phyloP scores from a whole-genome alignment of 2,329 filamentous ascomycete species.

The Cytospora schulzeri region DNA sequence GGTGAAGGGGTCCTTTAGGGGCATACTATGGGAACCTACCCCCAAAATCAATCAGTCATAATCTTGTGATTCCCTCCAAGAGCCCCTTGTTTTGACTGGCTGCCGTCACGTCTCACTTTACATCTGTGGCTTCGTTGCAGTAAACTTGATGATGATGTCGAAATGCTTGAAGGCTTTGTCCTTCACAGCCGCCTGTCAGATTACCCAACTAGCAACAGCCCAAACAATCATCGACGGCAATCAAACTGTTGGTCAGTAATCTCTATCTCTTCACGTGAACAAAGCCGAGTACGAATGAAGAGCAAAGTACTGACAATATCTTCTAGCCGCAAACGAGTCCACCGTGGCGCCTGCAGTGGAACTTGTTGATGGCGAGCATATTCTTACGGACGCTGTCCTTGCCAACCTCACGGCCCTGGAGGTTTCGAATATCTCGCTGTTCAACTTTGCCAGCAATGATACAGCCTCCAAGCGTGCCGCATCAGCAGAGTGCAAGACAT shows the following conservation, averaged over 20 bases:
- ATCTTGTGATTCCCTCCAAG: too few species aligned
- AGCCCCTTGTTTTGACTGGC: too few species aligned
- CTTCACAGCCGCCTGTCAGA: neutral
- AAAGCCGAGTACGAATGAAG: neutral
- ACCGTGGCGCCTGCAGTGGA: constrained; percentile 34
- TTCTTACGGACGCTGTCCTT: constrained; percentile 39
- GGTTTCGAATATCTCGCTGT: constrained; percentile 37
- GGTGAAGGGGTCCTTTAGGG: too few species aligned
- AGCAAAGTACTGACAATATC: too few species aligned
- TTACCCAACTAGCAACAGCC: neutral
- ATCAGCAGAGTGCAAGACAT: constrained; percentile 27
- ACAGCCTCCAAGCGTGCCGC: constrained; percentile 30
- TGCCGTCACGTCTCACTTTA: too few species aligned
- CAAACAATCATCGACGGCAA: neutral
- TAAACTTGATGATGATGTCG: neutral
- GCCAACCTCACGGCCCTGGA: constrained; percentile 37
- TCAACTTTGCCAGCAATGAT: constrained; percentile 36
- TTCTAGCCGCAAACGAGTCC: constrained; percentile 30
- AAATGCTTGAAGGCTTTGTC: neutral
- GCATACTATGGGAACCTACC: too few species aligned
- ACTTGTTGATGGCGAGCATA: constrained; percentile 31
- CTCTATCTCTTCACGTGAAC: neutral
- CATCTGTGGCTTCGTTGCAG: too few species aligned
- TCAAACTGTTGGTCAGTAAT: neutral
- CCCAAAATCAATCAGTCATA: too few species aligned